phyloP scores from a whole-genome alignment of 2,329 filamentous ascomycete genomes.

The Microsporum canis region DNA sequence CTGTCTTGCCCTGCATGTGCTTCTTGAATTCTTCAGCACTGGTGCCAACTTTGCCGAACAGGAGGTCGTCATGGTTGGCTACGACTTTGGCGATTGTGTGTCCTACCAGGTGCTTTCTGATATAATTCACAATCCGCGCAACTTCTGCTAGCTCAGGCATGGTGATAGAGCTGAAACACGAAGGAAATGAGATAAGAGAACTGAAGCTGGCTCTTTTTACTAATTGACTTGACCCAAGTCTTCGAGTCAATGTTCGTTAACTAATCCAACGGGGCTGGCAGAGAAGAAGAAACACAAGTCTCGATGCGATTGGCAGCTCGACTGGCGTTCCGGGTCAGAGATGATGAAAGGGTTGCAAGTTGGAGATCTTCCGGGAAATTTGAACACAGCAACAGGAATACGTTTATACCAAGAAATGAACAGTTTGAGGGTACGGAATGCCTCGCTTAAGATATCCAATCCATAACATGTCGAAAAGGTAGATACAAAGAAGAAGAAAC shows the following conservation, averaged over 20 bases:
- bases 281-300: neutral
- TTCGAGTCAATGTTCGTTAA: neutral
- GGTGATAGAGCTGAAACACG: conserved; percentile 6
- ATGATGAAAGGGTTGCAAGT: neutral
- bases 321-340: neutral
- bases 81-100: conserved; percentile 61
- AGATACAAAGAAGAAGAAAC: neutral
- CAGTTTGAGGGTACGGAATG: too few species aligned
- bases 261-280: neutral
- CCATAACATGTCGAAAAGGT: neutral
- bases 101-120: conserved; percentile 71
- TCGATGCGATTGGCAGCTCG: neutral
- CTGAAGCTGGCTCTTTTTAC: neutral
- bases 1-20: conserved; percentile 63
- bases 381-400: neutral
- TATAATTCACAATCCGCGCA: conserved; percentile 73
- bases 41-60: conserved; percentile 86
- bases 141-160: conserved; percentile 51
- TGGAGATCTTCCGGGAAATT: neutral
- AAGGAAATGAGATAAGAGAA: neutral
- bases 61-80: conserved; percentile 66
- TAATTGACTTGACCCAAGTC: neutral
- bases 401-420: neutral
- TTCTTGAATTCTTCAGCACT: conserved; percentile 62
- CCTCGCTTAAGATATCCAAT: neutral